Conservation (phyloP, 208 protist genomes). For the Vickermania spadyakhi region DNA sequence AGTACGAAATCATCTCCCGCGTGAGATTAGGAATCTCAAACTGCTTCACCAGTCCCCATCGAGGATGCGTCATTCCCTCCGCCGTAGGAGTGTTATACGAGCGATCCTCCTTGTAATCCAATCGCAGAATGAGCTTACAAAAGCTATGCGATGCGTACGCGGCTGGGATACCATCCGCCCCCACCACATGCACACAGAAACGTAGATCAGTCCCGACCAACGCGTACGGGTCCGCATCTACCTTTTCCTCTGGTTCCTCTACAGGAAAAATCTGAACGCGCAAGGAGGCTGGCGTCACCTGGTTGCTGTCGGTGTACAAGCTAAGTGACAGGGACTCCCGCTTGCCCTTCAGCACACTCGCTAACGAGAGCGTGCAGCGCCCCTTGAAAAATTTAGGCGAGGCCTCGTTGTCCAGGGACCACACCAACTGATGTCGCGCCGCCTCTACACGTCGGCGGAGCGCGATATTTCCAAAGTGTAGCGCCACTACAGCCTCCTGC, state of each 20-base stretch:
- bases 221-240: slow-evolving; percentile 18
- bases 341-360: slow-evolving; percentile 34
- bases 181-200: slow-evolving; percentile 64
- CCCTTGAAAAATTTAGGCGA: slow-evolving; percentile 59
- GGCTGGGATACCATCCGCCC: slow-evolving; percentile 39
- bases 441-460: slow-evolving; percentile 48
- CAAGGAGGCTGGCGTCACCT: slow-evolving; percentile 27
- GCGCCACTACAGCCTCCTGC: slow-evolving; percentile 20
- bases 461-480: slow-evolving; percentile 45
- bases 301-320: slow-evolving; percentile 30
- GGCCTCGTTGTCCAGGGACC: slow-evolving; percentile 35
- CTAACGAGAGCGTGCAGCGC: slow-evolving; percentile 31
- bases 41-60: slow-evolving; percentile 49
- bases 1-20: slow-evolving; percentile 32
- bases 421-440: slow-evolving; percentile 19
- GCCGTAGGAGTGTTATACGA: slow-evolving; percentile 47
- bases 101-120: slow-evolving; percentile 34
- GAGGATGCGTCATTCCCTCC: slow-evolving; percentile 26
- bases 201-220: slow-evolving; percentile 29
- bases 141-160: slow-evolving; percentile 31
- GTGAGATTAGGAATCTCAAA: slow-evolving; percentile 53
- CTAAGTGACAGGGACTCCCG: slow-evolving; percentile 23
- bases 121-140: slow-evolving; percentile 47
- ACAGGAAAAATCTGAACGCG: slow-evolving; percentile 52
- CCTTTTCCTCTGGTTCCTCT: slow-evolving; percentile 3